Percentiles rank a stretch among this genome's conserved stretches.
phyloP scores from a whole-genome alignment of 1,139 yeast species.

The Magnusiomyces clavatus region DNA sequence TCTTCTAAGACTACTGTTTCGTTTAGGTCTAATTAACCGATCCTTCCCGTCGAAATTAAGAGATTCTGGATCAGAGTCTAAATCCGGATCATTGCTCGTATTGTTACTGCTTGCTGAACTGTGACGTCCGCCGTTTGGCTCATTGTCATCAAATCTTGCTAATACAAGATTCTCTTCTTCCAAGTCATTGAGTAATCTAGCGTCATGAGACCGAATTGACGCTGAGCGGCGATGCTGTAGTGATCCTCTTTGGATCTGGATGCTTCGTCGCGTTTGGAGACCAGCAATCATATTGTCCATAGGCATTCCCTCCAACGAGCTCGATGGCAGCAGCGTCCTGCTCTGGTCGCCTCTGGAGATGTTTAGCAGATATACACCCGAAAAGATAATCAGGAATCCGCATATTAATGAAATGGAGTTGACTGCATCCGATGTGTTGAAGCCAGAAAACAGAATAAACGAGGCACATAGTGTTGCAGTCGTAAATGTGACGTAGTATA shows the following conservation, averaged over 20 bases:
- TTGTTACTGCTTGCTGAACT: not conserved
- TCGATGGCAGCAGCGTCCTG: constrained; percentile 41
- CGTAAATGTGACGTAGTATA: constrained; percentile 86
- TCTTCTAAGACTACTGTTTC: constrained; percentile 2
- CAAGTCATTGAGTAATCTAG: constrained; percentile 23
- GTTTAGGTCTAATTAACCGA: constrained; percentile 4
- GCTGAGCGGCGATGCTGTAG: constrained; percentile 30
- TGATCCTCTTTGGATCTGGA: constrained; percentile 37
- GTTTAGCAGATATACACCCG: constrained; percentile 80
- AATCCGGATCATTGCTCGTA: not conserved
- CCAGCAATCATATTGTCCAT: constrained; percentile 83
- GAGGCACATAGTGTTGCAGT: constrained; percentile 84
- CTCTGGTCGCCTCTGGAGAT: constrained; percentile 55
- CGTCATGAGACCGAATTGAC: constrained; percentile 27
- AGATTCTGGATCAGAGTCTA: constrained; percentile 2
- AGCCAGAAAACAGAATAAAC: constrained; percentile 78
- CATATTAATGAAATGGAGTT: constrained; percentile 78
- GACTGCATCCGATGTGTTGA: constrained; percentile 75
- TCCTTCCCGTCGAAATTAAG: not conserved
- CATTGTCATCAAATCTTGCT: constrained; percentile 29
- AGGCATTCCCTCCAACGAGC: constrained; percentile 65
- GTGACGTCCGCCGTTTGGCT: constrained; percentile 12
- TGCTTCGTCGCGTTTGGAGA: constrained; percentile 56
- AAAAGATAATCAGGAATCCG: constrained; percentile 80
- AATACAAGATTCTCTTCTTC: constrained; percentile 32